phyloP scores from a whole-genome alignment of 345 rosid species.

The Salix purpurea region DNA sequence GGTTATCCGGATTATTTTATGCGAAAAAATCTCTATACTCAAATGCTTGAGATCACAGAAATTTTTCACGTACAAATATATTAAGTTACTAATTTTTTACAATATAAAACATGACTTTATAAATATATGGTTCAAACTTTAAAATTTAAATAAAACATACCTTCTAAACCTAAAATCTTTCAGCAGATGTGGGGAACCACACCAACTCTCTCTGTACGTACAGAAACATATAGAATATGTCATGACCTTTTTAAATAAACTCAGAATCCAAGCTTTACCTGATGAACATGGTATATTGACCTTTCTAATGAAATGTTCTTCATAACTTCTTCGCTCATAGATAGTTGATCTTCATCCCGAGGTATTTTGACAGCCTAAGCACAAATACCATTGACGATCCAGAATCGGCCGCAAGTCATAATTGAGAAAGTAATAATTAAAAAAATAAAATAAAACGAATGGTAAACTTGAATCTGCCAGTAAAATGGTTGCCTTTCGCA shows the following conservation, averaged over 20 bases:
- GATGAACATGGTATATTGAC: constrained; percentile 83
- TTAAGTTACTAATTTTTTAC: too few relatives aligned
- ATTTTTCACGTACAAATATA: too few relatives aligned
- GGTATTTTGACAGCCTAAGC: constrained; percentile 84
- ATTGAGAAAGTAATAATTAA: background rate
- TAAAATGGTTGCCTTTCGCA: background rate
- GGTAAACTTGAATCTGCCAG: background rate
- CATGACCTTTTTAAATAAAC: background rate
- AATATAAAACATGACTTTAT: too few relatives aligned
- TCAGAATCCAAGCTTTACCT: constrained; percentile 41
- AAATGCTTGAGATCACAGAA: too few relatives aligned
- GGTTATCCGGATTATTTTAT: too few relatives aligned
- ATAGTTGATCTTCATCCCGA: constrained; percentile 83
- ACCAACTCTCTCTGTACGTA: background rate
- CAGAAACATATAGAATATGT: background rate
- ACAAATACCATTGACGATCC: constrained; percentile 24
- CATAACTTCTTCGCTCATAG: constrained; percentile 83
- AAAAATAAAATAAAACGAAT: background rate
- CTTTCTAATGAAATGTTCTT: constrained; percentile 82
- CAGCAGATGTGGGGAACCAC: background rate
- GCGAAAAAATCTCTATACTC: too few relatives aligned
- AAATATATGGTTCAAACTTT: too few relatives aligned
- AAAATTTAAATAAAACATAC: too few relatives aligned
- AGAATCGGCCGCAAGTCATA: constrained; percentile 9
- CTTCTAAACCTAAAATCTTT: too few relatives aligned